These are phyloP conservation scores for Nothophoma quercina DNA, from an alignment of 2,329 filamentous ascomycete species.

Conservation along the genomic window DNA sequence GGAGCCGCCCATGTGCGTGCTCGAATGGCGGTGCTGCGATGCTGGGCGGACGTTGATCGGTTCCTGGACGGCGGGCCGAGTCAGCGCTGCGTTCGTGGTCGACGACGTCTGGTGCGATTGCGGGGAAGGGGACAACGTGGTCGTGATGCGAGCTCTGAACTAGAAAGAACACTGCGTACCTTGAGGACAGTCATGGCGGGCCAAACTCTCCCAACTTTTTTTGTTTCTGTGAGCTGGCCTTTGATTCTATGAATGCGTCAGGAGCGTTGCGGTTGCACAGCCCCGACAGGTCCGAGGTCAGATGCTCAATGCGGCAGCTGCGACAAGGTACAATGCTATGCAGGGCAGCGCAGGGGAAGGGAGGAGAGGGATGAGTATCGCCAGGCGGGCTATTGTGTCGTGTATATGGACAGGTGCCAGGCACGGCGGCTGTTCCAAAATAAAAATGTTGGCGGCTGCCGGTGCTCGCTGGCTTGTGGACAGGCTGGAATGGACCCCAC, in stretches of 20 bases:
- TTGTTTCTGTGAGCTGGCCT: constrained; percentile 4
- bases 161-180: constrained; percentile 28
- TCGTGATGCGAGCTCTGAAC: background rate
- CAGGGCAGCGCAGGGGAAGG: constrained; percentile 24
- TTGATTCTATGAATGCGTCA: constrained; percentile 22
- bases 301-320: constrained; percentile 29
- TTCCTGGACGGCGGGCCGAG: constrained; percentile 40
- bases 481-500: constrained; percentile 39
- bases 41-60: constrained; percentile 53
- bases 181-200: constrained; percentile 51
- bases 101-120: constrained; percentile 16
- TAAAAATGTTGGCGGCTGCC: constrained; percentile 22
- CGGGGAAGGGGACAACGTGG: constrained; percentile 11
- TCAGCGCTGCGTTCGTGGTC: constrained; percentile 37
- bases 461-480: constrained; percentile 28
- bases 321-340: constrained; percentile 13
- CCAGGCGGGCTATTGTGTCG: background rate
- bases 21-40: constrained; percentile 56
- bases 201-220: constrained; percentile 2
- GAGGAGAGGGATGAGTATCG: background rate
- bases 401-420: constrained; percentile 17
- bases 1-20: constrained; percentile 64
- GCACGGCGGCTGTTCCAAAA: constrained; percentile 19
- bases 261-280: constrained; percentile 37
- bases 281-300: constrained; percentile 25